Evolutionary conservation across 1,284 basidiomycete genomes (phyloP).

Genomic region (Leccinum subatratum): DNA sequence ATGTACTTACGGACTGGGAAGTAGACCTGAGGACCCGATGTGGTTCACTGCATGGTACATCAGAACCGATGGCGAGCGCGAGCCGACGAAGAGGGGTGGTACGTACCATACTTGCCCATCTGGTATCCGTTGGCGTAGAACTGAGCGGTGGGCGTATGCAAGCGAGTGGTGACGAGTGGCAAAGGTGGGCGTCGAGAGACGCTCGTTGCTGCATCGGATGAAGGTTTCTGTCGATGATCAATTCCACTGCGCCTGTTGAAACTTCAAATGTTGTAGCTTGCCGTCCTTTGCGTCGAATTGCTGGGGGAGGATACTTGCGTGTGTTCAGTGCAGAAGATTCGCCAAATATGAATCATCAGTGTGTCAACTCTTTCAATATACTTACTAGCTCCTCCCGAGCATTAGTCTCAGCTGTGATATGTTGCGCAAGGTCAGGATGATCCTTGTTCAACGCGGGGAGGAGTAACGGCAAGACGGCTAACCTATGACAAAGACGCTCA

Average conservation of each 20-base stretch:
- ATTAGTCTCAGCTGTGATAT: constrained; percentile 40
- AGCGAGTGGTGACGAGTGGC: neutral
- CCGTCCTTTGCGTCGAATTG: constrained; percentile 62
- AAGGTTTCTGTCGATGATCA: constrained; percentile 31
- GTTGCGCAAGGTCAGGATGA: no score
- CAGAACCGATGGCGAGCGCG: neutral
- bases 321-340: constrained; percentile 50
- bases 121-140: constrained; percentile 30
- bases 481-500: no score
- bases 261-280: constrained; percentile 53
- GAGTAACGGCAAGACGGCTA: no score
- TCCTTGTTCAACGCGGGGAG: no score
- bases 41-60: constrained; percentile 21
- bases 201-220: constrained; percentile 24
- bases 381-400: constrained; percentile 49
- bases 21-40: constrained; percentile 23
- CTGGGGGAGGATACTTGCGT: constrained; percentile 40
- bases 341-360: constrained; percentile 63
- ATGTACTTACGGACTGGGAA: constrained; percentile 26
- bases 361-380: constrained; percentile 46
- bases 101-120: constrained; percentile 28
- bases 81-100: neutral
- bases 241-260: constrained; percentile 36
- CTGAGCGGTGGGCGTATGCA: constrained; percentile 10
- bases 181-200: constrained; percentile 27